Evolutionary conservation across 345 rosid species (phyloP).

Genomic region (Odontarrhena argentea): DNA sequence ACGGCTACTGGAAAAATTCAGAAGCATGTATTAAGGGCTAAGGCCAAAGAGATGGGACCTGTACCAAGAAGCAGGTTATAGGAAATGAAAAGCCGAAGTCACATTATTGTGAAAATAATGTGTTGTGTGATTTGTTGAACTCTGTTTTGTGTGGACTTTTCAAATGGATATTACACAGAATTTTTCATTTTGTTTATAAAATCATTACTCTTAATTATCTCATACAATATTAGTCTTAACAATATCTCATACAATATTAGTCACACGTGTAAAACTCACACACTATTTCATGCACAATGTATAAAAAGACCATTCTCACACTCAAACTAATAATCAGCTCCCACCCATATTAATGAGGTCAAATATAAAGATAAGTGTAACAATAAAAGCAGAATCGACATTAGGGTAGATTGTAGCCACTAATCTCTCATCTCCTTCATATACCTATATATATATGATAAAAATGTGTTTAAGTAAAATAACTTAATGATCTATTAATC

Average conservation of each 20-base stretch:
- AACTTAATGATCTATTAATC: neutral
- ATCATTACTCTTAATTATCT: too few species aligned
- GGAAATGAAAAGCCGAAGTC: constrained; percentile 3
- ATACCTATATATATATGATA: constrained; percentile 28
- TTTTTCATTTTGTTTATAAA: neutral
- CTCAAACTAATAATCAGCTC: constrained; percentile 14
- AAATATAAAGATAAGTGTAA: constrained; percentile 39
- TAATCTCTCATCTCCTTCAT: constrained; percentile 40
- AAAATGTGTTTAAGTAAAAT: constrained; percentile 1
- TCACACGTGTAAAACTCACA: neutral
- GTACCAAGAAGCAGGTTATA: constrained; percentile 64
- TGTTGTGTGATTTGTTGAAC: constrained; percentile 20
- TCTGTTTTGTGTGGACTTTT: neutral
- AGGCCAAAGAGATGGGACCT: constrained; percentile 78
- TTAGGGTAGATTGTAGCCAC: constrained; percentile 40
- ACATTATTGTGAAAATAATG: constrained; percentile 16
- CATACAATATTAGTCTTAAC: too few species aligned
- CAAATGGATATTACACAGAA: neutral
- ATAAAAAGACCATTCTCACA: neutral
- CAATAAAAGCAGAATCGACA: constrained; percentile 41
- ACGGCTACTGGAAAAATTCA: constrained; percentile 94
- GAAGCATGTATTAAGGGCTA: constrained; percentile 74
- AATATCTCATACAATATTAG: neutral
- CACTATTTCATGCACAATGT: neutral
- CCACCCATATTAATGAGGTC: constrained; percentile 38